phyloP scores from a whole-genome alignment of 257 asterid genomes.

The Solanum sejunctum region DNA sequence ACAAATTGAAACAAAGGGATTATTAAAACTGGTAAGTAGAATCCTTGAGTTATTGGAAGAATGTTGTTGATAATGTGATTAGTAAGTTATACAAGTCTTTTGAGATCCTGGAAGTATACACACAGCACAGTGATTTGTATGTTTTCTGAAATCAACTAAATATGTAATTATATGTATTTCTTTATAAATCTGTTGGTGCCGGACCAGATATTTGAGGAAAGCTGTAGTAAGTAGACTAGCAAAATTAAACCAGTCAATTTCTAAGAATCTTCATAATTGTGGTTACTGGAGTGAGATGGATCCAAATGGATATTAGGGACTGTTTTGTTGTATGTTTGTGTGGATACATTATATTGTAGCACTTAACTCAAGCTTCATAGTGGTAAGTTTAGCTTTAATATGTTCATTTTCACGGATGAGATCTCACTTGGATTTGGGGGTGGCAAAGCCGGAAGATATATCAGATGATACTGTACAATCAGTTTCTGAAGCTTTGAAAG shows the following conservation, averaged over 20 bases:
- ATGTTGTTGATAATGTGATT: neutral
- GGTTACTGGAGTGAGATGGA: neutral
- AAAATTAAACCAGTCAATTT: neutral
- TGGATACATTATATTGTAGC: neutral
- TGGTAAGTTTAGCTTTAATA: conserved; percentile 73
- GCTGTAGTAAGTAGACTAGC: neutral
- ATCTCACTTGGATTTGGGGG: conserved; percentile 62
- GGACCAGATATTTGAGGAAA: neutral
- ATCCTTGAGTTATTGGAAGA: neutral
- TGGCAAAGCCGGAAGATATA: conserved; percentile 60
- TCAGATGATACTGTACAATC: conserved; percentile 53
- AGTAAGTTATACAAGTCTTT: neutral
- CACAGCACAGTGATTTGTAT: neutral
- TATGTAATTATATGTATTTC: neutral
- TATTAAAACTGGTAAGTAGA: neutral
- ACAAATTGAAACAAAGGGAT: neutral
- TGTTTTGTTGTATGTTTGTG: neutral
- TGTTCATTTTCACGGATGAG: conserved; percentile 86
- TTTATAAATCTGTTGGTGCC: neutral
- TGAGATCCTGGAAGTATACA: neutral
- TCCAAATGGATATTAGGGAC: neutral
- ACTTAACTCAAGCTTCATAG: conserved; percentile 50
- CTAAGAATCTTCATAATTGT: neutral
- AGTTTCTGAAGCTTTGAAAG: conserved; percentile 65
- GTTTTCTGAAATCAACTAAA: neutral